Percentiles rank a stretch among this genome's conserved stretches.
Conservation (phyloP, 306 rosid genomes). For the Cucurbita pepo region DNA sequence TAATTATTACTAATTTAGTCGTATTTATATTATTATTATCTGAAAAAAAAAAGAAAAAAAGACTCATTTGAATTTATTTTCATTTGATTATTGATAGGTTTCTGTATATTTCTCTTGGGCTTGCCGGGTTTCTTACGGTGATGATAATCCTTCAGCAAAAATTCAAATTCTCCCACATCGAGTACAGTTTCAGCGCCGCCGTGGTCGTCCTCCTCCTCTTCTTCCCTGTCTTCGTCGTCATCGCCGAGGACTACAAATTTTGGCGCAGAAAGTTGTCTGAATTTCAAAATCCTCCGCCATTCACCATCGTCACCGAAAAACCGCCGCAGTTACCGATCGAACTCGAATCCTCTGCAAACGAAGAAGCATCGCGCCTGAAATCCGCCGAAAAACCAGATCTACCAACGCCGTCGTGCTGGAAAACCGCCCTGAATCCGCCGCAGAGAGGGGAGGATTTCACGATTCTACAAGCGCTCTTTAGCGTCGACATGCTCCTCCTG, state of each 20-base stretch:
- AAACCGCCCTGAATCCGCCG: conserved; percentile 23
- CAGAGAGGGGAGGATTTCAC: conserved; percentile 41
- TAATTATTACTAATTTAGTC: too few relatives aligned
- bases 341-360: too few relatives aligned
- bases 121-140: conserved; percentile 45
- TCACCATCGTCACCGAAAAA: conserved; percentile 13
- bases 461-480: conserved; percentile 40
- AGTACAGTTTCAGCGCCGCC: conserved; percentile 24
- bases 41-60: too few relatives aligned
- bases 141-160: conserved; percentile 27
- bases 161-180: conserved; percentile 13
- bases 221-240: conserved; percentile 26
- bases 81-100: conserved; percentile 18
- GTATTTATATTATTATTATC: background rate
- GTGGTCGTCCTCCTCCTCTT: conserved; percentile 25
- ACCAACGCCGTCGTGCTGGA: conserved; percentile 23
- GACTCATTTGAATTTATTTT: too few relatives aligned
- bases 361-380: too few relatives aligned
- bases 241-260: conserved; percentile 26
- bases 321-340: background rate
- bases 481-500: conserved; percentile 32
- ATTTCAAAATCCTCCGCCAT: background rate
- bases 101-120: conserved; percentile 44
- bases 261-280: background rate
- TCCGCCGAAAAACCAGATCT: conserved; percentile 3